phyloP scores from a whole-genome alignment of 1,139 yeast species.

The Geotrichum bryndzae region DNA sequence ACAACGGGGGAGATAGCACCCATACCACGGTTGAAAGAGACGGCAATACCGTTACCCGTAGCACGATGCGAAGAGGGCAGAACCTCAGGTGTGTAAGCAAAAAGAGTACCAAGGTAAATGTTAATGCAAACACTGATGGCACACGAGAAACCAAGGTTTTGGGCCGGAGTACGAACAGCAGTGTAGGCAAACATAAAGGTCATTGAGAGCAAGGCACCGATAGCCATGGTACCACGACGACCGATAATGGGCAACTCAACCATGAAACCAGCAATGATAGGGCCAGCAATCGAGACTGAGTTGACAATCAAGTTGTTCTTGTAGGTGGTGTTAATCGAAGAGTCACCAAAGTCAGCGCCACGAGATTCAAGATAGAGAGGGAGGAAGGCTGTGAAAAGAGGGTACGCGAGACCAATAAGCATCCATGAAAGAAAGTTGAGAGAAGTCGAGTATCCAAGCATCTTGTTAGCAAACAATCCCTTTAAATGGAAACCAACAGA shows the following conservation, averaged over 20 bases:
- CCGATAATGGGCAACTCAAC: slow-evolving; percentile 44
- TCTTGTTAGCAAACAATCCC: slow-evolving; percentile 39
- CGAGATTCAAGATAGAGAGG: slow-evolving; percentile 44
- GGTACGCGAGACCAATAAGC: slow-evolving; percentile 48
- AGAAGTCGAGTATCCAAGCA: slow-evolving; percentile 39
- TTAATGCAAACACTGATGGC: slow-evolving; percentile 47
- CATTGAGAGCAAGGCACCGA: slow-evolving; percentile 51
- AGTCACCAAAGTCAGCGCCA: slow-evolving; percentile 41
- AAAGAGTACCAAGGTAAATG: slow-evolving; percentile 45
- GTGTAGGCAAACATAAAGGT: slow-evolving; percentile 54
- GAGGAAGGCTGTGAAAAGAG: slow-evolving; percentile 47
- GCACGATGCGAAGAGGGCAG: slow-evolving; percentile 52
- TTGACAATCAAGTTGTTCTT: slow-evolving; percentile 49
- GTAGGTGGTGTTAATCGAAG: slow-evolving; percentile 41
- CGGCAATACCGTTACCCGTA: slow-evolving; percentile 51
- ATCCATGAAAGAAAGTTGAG: slow-evolving; percentile 46
- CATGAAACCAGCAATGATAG: slow-evolving; percentile 46
- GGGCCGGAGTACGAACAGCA: slow-evolving; percentile 45
- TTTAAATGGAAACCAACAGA: slow-evolving; percentile 18
- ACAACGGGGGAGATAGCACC: slow-evolving; percentile 50
- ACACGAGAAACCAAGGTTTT: slow-evolving; percentile 49
- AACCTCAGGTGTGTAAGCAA: slow-evolving; percentile 40
- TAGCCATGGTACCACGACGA: slow-evolving; percentile 49
- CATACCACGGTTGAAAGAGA: slow-evolving; percentile 43
- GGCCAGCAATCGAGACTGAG: slow-evolving; percentile 51